These are phyloP conservation scores for Trichoderma endophyticum DNA, from an alignment of 2,329 filamentous ascomycete genomes.

Conservation along the genomic window DNA sequence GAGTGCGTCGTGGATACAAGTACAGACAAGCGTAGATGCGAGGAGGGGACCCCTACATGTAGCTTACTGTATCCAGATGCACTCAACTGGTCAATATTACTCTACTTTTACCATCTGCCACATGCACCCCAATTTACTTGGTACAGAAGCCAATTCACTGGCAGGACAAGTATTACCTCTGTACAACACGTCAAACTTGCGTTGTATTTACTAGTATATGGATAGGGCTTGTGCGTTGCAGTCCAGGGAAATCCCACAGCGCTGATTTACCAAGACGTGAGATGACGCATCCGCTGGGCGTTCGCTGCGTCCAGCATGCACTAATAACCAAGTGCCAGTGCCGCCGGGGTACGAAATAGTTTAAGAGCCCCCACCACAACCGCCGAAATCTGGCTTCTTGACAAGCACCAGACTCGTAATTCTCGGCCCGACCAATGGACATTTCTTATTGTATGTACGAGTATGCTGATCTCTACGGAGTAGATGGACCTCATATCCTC, in stretches of 20 bases:
- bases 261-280: not conserved
- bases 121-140: not conserved
- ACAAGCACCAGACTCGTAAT: not conserved
- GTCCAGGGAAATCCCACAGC: no score
- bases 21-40: not conserved
- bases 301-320: not conserved
- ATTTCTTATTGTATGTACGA: not conserved
- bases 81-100: not conserved
- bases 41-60: not conserved
- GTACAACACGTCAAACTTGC: not conserved
- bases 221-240: not conserved
- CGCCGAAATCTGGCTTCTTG: slow-evolving; percentile 9
- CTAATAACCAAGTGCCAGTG: not conserved
- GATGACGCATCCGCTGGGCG: slow-evolving; percentile 11
- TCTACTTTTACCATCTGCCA: not conserved
- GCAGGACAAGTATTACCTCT: not conserved
- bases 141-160: not conserved
- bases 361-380: not conserved
- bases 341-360: not conserved
- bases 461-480: not conserved
- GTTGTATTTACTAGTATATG: not conserved
- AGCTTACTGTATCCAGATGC: slow-evolving; percentile 11
- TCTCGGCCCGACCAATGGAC: not conserved
- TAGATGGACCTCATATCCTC: not conserved
- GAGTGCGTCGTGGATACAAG: not conserved